Conservation (phyloP, 2,329 filamentous ascomycete species). For the Pseudogymnoascus verrucosus region DNA sequence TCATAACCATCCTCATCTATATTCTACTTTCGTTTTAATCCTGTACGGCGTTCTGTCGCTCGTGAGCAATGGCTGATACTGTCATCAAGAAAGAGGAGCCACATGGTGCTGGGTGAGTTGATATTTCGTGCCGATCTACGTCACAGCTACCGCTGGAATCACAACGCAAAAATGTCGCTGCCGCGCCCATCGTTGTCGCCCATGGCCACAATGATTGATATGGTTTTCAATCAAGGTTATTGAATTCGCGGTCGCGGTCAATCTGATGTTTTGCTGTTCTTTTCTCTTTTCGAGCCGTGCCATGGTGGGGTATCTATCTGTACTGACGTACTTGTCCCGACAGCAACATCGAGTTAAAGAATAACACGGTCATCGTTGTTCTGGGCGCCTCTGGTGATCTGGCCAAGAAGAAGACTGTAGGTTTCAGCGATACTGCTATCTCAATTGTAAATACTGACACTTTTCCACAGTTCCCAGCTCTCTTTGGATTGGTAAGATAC, state of each 20-base stretch:
- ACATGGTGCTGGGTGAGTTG: conserved; percentile 44
- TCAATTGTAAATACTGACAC: conserved; percentile 3
- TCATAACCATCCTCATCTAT: conserved; percentile 11
- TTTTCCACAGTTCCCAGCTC: conserved; percentile 73
- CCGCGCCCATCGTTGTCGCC: background rate
- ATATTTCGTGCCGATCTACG: conserved; percentile 19
- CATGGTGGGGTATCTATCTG: background rate
- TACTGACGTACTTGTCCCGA: background rate
- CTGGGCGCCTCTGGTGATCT: conserved; percentile 95
- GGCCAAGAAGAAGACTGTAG: conserved; percentile 99
- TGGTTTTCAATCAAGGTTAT: background rate
- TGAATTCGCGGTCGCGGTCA: background rate
- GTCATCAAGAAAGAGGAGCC: conserved; percentile 41
- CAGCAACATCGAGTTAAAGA: conserved; percentile 90
- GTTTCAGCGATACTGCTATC: conserved; percentile 15
- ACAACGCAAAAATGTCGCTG: background rate
- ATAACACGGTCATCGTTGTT: conserved; percentile 95
- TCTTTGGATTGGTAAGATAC: conserved; percentile 86
- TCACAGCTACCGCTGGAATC: conserved; percentile 15
- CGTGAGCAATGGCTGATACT: conserved; percentile 39
- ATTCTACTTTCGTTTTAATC: conserved; percentile 15
- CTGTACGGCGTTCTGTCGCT: conserved; percentile 7
- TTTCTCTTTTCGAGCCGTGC: background rate
- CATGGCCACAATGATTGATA: background rate
- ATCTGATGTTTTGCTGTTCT: background rate